These are phyloP conservation scores for Debaryomyces sp. DNA, from an alignment of 1,139 yeast species.

Conservation along the genomic window DNA sequence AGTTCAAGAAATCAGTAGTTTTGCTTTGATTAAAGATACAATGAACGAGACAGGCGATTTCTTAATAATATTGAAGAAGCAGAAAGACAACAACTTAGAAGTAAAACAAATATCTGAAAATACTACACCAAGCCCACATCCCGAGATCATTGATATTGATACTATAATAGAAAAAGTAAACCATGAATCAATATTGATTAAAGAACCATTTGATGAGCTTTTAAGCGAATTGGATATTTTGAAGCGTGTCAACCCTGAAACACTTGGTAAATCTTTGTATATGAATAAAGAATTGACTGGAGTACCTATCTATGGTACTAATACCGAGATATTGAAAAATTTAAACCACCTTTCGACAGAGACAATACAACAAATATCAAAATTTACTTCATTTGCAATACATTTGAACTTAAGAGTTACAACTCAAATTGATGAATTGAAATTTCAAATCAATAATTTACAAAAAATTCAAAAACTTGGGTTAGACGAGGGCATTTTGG, in stretches of 20 bases:
- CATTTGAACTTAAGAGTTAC: slow-evolving; percentile 27
- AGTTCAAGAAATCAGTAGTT: slow-evolving; percentile 7
- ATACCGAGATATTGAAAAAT: slow-evolving; percentile 15
- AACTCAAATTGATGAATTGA: slow-evolving; percentile 25
- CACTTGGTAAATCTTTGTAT: neutral
- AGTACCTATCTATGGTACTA: neutral
- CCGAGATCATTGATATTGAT: neutral
- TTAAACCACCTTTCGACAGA: slow-evolving; percentile 24
- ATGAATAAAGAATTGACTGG: neutral
- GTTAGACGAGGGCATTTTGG: neutral
- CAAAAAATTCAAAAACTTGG: slow-evolving; percentile 12
- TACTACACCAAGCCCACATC: neutral
- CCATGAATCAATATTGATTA: slow-evolving; percentile 9
- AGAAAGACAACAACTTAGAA: slow-evolving; percentile 15
- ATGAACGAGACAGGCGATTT: slow-evolving; percentile 29
- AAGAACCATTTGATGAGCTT: slow-evolving; percentile 19
- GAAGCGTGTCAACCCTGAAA: slow-evolving; percentile 2
- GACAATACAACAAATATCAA: slow-evolving; percentile 20
- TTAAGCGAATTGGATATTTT: slow-evolving; percentile 4
- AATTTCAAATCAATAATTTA: slow-evolving; percentile 24
- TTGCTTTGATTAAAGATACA: slow-evolving; percentile 26
- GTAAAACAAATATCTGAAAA: neutral
- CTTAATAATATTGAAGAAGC: slow-evolving; percentile 17
- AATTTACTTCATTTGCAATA: slow-evolving; percentile 23
- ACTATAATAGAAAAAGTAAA: neutral